Evolutionary conservation across 2,329 filamentous ascomycete genomes (phyloP).

Genomic region (Rutstroemia sp.): DNA sequence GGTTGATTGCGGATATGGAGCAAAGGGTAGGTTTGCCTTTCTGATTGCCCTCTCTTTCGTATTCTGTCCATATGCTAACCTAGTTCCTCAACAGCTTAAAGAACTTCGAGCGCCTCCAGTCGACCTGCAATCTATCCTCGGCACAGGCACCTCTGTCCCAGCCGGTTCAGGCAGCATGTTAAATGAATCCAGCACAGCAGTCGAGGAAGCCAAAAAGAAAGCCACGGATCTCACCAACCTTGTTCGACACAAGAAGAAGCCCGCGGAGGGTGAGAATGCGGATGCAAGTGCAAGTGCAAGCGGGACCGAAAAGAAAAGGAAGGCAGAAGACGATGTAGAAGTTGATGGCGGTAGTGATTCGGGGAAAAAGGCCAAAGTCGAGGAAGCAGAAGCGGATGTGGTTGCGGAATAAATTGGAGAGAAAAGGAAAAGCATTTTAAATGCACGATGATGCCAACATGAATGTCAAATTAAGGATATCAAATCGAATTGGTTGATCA

Average conservation of each 20-base stretch:
- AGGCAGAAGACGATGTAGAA: conserved; percentile 38
- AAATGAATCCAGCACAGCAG: conserved; percentile 55
- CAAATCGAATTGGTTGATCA: no score
- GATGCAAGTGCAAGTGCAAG: conserved; percentile 38
- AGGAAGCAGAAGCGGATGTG: conserved; percentile 8
- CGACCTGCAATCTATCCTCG: conserved; percentile 49
- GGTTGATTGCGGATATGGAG: conserved; percentile 73
- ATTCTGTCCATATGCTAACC: conserved; percentile 9
- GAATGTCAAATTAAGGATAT: no score
- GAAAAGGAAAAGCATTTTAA: no score
- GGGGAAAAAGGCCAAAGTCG: conserved; percentile 30
- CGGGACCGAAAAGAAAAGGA: conserved; percentile 38
- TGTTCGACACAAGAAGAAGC: conserved; percentile 57
- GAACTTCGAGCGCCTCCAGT: conserved; percentile 61
- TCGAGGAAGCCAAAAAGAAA: conserved; percentile 54
- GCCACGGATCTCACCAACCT: conserved; percentile 67
- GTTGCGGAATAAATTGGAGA: no score
- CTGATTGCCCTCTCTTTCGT: neutral
- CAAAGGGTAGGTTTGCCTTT: neutral
- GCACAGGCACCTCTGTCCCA: conserved; percentile 31
- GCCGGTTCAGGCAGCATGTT: conserved; percentile 42
- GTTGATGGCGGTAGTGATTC: conserved; percentile 10
- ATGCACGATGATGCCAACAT: no score
- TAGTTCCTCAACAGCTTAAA: conserved; percentile 41
- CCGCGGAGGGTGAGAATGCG: conserved; percentile 24